A percentile compares a stretch with the other conserved stretches of the same genome.
Conservation (phyloP, 139 green algal genomes). For the Chlorella sp. region DNA sequence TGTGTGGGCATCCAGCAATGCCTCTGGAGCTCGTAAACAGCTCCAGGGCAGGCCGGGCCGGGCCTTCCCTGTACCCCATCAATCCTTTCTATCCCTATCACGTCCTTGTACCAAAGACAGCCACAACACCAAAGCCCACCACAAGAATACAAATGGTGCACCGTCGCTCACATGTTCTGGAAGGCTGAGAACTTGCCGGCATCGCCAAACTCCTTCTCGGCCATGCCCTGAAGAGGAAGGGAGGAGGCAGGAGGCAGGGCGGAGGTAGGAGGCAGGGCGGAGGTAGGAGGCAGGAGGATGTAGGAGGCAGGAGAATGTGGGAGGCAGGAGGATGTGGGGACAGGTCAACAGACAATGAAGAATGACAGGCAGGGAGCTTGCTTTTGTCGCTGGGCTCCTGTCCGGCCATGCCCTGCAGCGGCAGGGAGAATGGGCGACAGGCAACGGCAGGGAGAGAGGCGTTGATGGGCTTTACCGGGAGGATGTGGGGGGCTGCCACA, state of each 20-base stretch:
- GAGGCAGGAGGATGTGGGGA: no score
- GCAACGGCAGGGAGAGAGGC: no score
- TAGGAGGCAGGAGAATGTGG: no score
- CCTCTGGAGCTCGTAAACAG: neutral
- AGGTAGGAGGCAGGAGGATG: no score
- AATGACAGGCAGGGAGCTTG: conserved; percentile 90
- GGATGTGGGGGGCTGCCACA: no score
- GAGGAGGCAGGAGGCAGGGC: no score
- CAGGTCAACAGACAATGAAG: no score
- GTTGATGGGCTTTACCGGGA: no score
- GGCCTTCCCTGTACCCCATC: neutral
- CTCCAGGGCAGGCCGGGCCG: no score
- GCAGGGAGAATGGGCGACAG: neutral
- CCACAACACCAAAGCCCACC: neutral
- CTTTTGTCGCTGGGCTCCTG: conserved; percentile 92
- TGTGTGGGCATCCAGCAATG: no score
- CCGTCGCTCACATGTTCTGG: conserved; percentile 60
- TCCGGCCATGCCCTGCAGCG: conserved; percentile 35
- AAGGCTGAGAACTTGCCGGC: conserved; percentile 93
- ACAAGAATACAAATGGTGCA: neutral
- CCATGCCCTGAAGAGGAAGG: conserved; percentile 10
- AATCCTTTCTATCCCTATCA: neutral
- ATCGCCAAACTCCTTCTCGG: conserved; percentile 86
- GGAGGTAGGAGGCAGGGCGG: no score
- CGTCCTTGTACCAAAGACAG: neutral